A percentile compares a stretch with the other conserved stretches of the same genome.
These are phyloP conservation scores for Irpex sp. DNA, from an alignment of 1,284 basidiomycete genomes.

Conservation along the genomic window DNA sequence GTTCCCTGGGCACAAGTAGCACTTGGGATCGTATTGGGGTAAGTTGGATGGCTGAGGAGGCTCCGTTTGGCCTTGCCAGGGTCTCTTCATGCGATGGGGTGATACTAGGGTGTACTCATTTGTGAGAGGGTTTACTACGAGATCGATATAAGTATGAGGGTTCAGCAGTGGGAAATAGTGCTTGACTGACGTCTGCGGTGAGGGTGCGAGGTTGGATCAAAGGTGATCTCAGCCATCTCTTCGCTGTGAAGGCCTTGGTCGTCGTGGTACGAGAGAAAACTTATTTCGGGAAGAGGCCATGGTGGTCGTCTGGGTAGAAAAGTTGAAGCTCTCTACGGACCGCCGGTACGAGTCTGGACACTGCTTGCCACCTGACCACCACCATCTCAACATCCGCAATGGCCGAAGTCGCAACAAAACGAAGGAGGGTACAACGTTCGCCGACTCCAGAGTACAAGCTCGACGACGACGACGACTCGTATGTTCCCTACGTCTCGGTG, in stretches of 20 bases:
- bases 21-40: conserved; percentile 73
- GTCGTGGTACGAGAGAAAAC: not conserved
- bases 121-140: conserved; percentile 72
- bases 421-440: conserved; percentile 41
- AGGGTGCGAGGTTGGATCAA: conserved; percentile 65
- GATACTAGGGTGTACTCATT: conserved; percentile 82
- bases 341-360: not conserved
- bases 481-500: conserved; percentile 87
- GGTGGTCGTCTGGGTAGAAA: not conserved
- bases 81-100: conserved; percentile 79
- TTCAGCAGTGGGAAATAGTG: not conserved
- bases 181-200: conserved; percentile 63
- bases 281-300: not conserved
- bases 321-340: not conserved
- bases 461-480: conserved; percentile 56
- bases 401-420: conserved; percentile 19
- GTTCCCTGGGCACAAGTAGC: conserved; percentile 93
- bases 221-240: conserved; percentile 41
- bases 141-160: conserved; percentile 15
- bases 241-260: conserved; percentile 10
- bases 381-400: not conserved
- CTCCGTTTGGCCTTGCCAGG: conserved; percentile 86
- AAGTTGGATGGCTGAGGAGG: conserved; percentile 49
- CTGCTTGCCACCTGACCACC: not conserved
- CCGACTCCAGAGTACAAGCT: conserved; percentile 63